Base-by-base conservation (phyloP, 768 basidiomycete genomes). In the Floccularia luteovirens region DNA sequence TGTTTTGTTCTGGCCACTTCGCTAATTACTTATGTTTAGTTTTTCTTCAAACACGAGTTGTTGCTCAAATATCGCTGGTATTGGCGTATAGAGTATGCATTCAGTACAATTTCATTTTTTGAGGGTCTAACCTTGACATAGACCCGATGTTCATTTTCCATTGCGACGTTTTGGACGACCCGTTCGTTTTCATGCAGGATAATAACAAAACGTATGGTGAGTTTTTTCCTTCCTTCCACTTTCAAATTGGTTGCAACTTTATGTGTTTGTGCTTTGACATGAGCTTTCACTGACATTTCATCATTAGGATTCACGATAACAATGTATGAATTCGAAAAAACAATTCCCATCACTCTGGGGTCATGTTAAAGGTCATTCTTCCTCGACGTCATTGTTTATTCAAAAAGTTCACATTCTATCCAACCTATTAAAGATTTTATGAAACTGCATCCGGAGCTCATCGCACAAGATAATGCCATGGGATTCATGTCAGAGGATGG, bases 331-430 rank as follows among this genome's bases (percentile, higher is more conserved):
- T 88, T 78, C 51, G 72, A 73, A 31, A 72, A 75, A 36, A 93
- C 90, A 1, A 86, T 93, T 30, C 74, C 79, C 2, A 82, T 8
- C 87, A 0, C 62, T 93, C 0, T 93, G 89, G 89, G 57, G 67
- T 5, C 66, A 73, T 4, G 79, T 82, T 17, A 77, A 75, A 66
- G 77, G 85, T 78, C 25, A 7, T 57, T 55, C 8, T 37, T 24
- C 22, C 6, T 12, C 21, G 33, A 34, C 10, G 8, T 17, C 21
- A 8, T 34, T 10, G 13, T 34, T n/a, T 34, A n/a, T 7, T 34
- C 10, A 10, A 7, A 17, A 28, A 24, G 16, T 20, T 28, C 10
- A 36, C 21, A 5, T 16, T 11, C 3, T 52, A 19, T 24, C 64
- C n/a, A n/a, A n/a, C n/a, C n/a, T n/a, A n/a, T n/a, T 23, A 46